phyloP scores from a whole-genome alignment of 176 grass and related monocot species.

The Melocanna baccifera region DNA sequence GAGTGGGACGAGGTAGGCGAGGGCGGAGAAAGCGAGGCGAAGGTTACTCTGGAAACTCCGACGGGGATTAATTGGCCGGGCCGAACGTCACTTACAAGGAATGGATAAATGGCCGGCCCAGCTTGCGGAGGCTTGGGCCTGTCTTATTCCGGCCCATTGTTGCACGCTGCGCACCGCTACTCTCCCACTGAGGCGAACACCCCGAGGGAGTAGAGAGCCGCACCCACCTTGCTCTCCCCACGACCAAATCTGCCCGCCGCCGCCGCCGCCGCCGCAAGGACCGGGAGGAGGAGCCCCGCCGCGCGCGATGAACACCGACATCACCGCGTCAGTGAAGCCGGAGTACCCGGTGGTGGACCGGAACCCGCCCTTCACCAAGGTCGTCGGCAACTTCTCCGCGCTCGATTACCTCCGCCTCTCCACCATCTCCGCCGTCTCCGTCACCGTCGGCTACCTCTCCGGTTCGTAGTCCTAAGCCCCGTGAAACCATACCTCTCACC shows the following conservation, averaged over 20 bases:
- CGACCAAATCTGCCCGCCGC: slow-evolving; percentile 42
- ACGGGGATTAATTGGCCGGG: background rate
- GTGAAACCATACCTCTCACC: background rate
- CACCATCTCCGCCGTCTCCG: slow-evolving; percentile 89
- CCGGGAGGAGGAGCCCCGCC: background rate
- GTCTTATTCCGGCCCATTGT: background rate
- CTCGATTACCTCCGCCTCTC: slow-evolving; percentile 94
- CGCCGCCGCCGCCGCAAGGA: background rate
- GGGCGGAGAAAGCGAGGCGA: slow-evolving; percentile 51
- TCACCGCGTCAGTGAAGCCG: slow-evolving; percentile 84
- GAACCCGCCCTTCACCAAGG: slow-evolving; percentile 89
- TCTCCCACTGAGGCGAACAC: background rate
- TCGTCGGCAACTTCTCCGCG: slow-evolving; percentile 83
- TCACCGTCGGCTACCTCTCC: slow-evolving; percentile 95
- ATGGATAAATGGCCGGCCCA: background rate
- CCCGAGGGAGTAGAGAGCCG: background rate
- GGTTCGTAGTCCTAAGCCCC: slow-evolving; percentile 18
- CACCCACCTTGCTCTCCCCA: background rate
- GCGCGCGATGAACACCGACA: slow-evolving; percentile 82
- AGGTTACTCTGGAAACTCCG: slow-evolving; percentile 36
- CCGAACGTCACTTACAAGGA: background rate
- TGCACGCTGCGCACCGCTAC: background rate
- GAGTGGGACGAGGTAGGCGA: background rate
- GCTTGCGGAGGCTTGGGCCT: background rate
- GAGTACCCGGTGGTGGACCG: slow-evolving; percentile 93